A percentile compares a stretch with the other conserved stretches of the same genome.
These are phyloP conservation scores for Citrullus mucosospermus DNA, from an alignment of 306 rosid genomes.

Conservation along the genomic window DNA sequence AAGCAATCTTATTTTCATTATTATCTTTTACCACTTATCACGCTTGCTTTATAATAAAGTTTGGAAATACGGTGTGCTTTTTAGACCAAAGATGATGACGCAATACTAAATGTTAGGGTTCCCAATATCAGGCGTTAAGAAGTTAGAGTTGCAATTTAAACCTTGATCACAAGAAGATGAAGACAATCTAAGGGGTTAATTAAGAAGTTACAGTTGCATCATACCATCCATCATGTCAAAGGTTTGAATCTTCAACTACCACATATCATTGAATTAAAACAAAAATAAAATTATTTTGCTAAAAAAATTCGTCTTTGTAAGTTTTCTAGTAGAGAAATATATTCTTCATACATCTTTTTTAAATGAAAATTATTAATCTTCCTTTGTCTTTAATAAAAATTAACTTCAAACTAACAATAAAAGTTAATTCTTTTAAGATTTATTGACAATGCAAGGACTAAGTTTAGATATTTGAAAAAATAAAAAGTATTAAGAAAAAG, in stretches of 20 bases:
- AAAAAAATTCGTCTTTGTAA: no score
- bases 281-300: no score
- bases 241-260: not conserved
- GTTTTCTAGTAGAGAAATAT: not conserved
- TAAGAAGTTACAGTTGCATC: no score
- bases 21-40: not conserved
- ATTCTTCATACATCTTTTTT: no score
- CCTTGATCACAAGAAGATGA: not conserved
- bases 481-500: no score
- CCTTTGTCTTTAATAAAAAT: no score
- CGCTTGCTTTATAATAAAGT: not conserved
- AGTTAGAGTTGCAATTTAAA: not conserved
- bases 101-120: not conserved
- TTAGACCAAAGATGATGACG: not conserved
- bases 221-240: not conserved
- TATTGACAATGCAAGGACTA: not conserved
- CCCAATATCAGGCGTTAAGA: not conserved
- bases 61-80: not conserved
- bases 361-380: no score
- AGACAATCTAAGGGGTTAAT: not conserved
- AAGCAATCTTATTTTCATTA: not conserved
- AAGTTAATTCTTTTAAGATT: no score
- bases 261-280: no score
- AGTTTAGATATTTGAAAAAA: no score
- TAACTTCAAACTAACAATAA: no score